Conservation (phyloP, 139 green algal species). For the Nannochloris sp. region DNA sequence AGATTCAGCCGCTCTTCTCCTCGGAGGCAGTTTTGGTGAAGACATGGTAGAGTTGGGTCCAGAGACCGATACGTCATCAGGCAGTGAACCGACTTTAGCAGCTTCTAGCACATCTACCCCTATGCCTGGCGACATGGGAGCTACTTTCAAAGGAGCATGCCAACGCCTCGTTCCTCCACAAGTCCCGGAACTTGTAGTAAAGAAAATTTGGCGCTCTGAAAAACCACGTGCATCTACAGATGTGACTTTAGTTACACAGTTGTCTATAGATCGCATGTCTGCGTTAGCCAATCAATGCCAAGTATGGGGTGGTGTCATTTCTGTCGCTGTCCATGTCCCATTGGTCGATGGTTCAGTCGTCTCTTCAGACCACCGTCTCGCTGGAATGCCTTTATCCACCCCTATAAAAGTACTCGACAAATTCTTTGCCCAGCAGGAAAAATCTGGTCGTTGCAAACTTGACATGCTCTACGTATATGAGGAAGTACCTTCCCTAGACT, state of each 20-base stretch:
- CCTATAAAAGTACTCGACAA: slow-evolving; percentile 7
- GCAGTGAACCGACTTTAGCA: neutral
- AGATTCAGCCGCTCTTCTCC: neutral
- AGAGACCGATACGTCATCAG: neutral
- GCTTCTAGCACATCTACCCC: neutral
- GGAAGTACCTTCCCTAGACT: slow-evolving; percentile 9
- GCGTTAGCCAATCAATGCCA: slow-evolving; percentile 21
- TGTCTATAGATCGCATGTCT: slow-evolving; percentile 22
- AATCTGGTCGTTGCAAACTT: slow-evolving; percentile 13
- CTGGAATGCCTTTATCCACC: neutral
- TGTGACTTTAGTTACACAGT: slow-evolving; percentile 28
- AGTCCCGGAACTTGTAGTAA: slow-evolving; percentile 14
- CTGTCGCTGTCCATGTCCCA: slow-evolving; percentile 20
- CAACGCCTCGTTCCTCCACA: slow-evolving; percentile 4
- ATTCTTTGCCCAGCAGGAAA: slow-evolving; percentile 21
- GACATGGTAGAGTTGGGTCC: neutral
- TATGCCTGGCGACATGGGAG: slow-evolving; percentile 2
- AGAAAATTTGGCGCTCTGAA: slow-evolving; percentile 14
- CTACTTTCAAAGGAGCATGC: slow-evolving; percentile 2
- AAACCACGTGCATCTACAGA: slow-evolving; percentile 17
- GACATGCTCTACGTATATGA: slow-evolving; percentile 22
- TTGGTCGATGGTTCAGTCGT: slow-evolving; percentile 3
- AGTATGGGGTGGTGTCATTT: slow-evolving; percentile 18
- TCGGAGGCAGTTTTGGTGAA: neutral
- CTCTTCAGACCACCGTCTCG: neutral